Percentiles rank a stretch among this genome's conserved stretches.
phyloP scores from a whole-genome alignment of 2,329 filamentous ascomycete genomes.

The Teratosphaeria pseudoeucalypti region DNA sequence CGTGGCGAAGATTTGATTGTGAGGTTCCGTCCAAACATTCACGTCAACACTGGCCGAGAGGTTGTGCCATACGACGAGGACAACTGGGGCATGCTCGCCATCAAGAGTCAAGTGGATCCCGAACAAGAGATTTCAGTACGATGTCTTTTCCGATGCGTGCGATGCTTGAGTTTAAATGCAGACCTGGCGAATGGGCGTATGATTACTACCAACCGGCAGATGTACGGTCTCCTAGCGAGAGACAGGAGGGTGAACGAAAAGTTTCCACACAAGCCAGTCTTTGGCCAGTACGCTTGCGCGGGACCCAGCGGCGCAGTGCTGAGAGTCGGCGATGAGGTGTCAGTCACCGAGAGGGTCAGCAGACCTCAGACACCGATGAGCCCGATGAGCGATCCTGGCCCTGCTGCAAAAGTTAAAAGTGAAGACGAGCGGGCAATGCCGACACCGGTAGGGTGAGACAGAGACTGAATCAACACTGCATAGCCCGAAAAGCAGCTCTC shows the following conservation, averaged over 20 bases:
- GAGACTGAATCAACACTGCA: too few species aligned
- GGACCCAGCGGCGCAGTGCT: constrained; percentile 24
- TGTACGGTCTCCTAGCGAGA: constrained; percentile 24
- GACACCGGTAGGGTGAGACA: background rate
- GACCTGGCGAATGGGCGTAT: constrained; percentile 23
- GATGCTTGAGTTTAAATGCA: constrained; percentile 24
- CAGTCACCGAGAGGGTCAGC: constrained; percentile 15
- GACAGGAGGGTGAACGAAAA: constrained; percentile 24
- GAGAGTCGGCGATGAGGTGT: constrained; percentile 23
- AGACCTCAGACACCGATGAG: background rate
- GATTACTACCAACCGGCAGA: constrained; percentile 23
- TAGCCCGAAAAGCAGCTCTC: too few species aligned
- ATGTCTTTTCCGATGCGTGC: constrained; percentile 21
- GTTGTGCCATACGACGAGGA: constrained; percentile 23
- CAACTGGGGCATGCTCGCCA: constrained; percentile 22
- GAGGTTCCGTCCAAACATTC: constrained; percentile 24
- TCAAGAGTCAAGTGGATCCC: constrained; percentile 19
- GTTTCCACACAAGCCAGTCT: constrained; percentile 25
- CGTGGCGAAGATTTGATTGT: constrained; percentile 24
- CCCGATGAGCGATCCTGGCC: background rate
- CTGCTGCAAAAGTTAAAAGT: background rate
- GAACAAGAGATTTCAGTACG: constrained; percentile 23
- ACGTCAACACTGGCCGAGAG: constrained; percentile 23
- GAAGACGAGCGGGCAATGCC: background rate
- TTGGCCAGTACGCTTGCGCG: constrained; percentile 27